phyloP scores from a whole-genome alignment of 2,329 filamentous ascomycete genomes.

The Zelopaecilomyces penicillatus region DNA sequence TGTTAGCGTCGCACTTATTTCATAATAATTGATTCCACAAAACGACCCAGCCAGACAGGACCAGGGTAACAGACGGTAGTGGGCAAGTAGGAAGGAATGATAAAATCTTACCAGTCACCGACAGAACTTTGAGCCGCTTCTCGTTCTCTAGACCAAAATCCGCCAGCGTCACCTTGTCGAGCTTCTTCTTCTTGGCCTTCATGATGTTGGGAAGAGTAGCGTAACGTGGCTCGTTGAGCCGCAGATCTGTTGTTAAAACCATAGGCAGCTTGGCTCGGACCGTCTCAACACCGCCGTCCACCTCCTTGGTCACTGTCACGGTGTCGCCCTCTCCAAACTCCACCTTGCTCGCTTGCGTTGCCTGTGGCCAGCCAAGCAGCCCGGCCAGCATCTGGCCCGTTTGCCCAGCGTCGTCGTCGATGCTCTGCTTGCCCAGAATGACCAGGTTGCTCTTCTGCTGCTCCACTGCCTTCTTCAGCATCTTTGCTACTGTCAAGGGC shows the following conservation, averaged over 20 bases:
- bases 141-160: slow-evolving; percentile 73
- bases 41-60: no score
- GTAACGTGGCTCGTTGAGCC: slow-evolving; percentile 91
- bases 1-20: slow-evolving; percentile 1
- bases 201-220: slow-evolving; percentile 97
- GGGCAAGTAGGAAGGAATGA: not conserved
- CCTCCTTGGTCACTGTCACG: slow-evolving; percentile 78
- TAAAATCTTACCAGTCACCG: slow-evolving; percentile 63
- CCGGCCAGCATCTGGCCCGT: slow-evolving; percentile 98
- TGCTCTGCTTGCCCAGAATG: slow-evolving; percentile 93
- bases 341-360: slow-evolving; percentile 84
- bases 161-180: slow-evolving; percentile 81
- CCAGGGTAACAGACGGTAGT: not conserved
- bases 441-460: slow-evolving; percentile 86
- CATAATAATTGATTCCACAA: no score
- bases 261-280: slow-evolving; percentile 78
- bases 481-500: slow-evolving; percentile 85
- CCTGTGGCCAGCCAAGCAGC: slow-evolving; percentile 84
- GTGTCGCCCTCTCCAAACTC: slow-evolving; percentile 61
- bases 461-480: slow-evolving; percentile 71
- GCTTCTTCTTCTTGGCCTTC: slow-evolving; percentile 99
- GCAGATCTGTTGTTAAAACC: slow-evolving; percentile 89
- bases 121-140: slow-evolving; percentile 77
- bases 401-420: slow-evolving; percentile 92
- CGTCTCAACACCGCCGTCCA: slow-evolving; percentile 92